Conservation (phyloP, 768 basidiomycete genomes). For the Porpolomopsis calyptriformis region DNA sequence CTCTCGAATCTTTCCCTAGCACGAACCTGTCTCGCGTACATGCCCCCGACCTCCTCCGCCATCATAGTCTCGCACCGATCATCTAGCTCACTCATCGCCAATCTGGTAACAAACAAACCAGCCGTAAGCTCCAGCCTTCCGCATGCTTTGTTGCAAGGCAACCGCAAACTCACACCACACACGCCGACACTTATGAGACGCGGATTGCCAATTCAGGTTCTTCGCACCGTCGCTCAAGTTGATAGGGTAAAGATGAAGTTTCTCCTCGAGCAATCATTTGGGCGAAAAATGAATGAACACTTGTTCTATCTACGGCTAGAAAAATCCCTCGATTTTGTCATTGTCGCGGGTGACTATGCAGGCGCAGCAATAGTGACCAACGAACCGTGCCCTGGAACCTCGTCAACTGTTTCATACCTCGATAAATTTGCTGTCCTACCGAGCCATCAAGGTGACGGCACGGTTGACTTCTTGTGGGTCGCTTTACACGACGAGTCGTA, state of each 20-base stretch:
- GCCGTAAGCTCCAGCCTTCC: slow-evolving; percentile 92
- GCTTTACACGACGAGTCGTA: slow-evolving; percentile 97
- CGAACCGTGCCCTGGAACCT: slow-evolving; percentile 29
- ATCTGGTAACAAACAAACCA: slow-evolving; percentile 96
- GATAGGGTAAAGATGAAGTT: slow-evolving; percentile 64
- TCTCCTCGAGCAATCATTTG: slow-evolving; percentile 85
- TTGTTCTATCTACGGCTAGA: slow-evolving; percentile 76
- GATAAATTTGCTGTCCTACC: slow-evolving; percentile 99
- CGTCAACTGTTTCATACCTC: slow-evolving; percentile 70
- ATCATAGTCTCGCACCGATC: slow-evolving; percentile 97
- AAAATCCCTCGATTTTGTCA: slow-evolving; percentile 74
- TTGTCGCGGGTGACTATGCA: slow-evolving; percentile 90
- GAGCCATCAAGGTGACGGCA: slow-evolving; percentile 92
- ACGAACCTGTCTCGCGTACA: slow-evolving; percentile 75
- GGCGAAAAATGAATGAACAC: slow-evolving; percentile 54
- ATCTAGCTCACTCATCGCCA: slow-evolving; percentile 88
- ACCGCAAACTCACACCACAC: slow-evolving; percentile 74
- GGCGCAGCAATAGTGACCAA: slow-evolving; percentile 91
- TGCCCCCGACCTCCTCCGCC: slow-evolving; percentile 90
- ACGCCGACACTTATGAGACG: slow-evolving; percentile 90
- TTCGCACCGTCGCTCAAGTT: slow-evolving; percentile 58
- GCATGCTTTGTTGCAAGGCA: slow-evolving; percentile 82
- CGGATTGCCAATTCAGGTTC: slow-evolving; percentile 77
- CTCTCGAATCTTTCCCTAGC: slow-evolving; percentile 80
- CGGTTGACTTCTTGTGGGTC: slow-evolving; percentile 99